Evolutionary conservation across 371 early-diverging fungal species (phyloP).

Genomic region (Rhizomucor miehei): DNA sequence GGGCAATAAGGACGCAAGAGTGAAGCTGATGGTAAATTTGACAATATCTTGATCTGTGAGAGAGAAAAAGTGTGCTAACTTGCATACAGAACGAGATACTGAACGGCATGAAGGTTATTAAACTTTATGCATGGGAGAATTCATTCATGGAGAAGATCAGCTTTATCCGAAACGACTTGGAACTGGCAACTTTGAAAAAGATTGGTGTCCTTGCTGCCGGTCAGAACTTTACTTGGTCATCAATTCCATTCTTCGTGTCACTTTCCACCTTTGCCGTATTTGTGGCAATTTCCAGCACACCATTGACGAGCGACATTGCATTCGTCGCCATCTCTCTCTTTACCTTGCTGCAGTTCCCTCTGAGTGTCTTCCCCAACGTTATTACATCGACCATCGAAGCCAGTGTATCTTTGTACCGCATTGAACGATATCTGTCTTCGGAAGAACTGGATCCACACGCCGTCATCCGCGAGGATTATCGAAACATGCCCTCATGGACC

Average conservation of each 20-base stretch:
- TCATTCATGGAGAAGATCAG: constrained; percentile 64
- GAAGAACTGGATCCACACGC: constrained; percentile 75
- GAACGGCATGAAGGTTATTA: constrained; percentile 91
- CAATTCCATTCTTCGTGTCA: constrained; percentile 87
- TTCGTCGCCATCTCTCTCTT: constrained; percentile 91
- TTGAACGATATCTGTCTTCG: constrained; percentile 71
- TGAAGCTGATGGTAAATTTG: constrained; percentile 71
- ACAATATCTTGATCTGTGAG: neutral
- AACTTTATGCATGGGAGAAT: constrained; percentile 80
- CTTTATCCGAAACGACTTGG: constrained; percentile 73
- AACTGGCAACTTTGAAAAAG: constrained; percentile 73
- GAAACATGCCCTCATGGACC: constrained; percentile 24
- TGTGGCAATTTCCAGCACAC: constrained; percentile 49
- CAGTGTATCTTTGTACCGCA: constrained; percentile 77
- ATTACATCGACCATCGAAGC: constrained; percentile 80
- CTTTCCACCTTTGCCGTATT: constrained; percentile 84
- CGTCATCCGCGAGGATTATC: constrained; percentile 48
- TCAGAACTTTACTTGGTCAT: constrained; percentile 68
- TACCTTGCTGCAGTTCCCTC: constrained; percentile 92
- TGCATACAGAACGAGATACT: constrained; percentile 71
- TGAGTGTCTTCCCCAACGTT: constrained; percentile 61
- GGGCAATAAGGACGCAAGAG: constrained; percentile 87
- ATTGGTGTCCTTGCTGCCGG: constrained; percentile 65
- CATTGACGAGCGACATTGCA: constrained; percentile 73
- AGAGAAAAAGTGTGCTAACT: neutral